Evolutionary conservation across 2,329 filamentous ascomycete species (phyloP).

Genomic region (Mariannaea elegans): DNA sequence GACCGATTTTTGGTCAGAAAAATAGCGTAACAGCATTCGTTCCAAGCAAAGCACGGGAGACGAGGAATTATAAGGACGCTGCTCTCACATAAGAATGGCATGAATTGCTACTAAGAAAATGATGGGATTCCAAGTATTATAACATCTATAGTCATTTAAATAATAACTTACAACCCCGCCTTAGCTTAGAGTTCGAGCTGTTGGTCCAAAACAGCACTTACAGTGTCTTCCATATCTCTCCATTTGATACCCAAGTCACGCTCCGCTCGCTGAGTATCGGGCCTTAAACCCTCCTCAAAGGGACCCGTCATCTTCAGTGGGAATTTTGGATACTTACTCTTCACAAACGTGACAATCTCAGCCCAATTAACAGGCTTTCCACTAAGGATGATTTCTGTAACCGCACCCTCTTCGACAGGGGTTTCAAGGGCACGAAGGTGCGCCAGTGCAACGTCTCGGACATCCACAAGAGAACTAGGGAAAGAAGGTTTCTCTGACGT

Average conservation of each 20-base stretch:
- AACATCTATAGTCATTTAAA: too few relatives aligned
- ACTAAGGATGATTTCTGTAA: neutral
- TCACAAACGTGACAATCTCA: neutral
- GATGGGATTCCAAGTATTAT: too few relatives aligned
- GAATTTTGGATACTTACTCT: neutral
- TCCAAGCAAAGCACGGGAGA: too few relatives aligned
- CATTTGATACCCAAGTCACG: neutral
- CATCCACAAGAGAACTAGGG: conserved; percentile 15
- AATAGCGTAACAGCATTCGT: too few relatives aligned
- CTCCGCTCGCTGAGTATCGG: neutral
- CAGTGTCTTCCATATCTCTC: neutral
- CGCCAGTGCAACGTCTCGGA: conserved; percentile 22
- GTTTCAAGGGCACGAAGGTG: conserved; percentile 3
- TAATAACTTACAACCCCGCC: neutral
- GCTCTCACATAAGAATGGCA: too few relatives aligned
- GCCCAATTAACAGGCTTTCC: neutral
- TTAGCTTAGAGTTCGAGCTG: neutral
- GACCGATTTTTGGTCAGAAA: too few relatives aligned
- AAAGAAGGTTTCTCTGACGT: conserved; percentile 11
- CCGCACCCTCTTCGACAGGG: neutral
- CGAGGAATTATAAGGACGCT: too few relatives aligned
- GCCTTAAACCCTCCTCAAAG: neutral
- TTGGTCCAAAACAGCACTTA: neutral
- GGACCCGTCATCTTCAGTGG: neutral
- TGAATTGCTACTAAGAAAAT: too few relatives aligned